These are phyloP conservation scores for Candida multigemmis DNA, from an alignment of 805 yeast genomes.

Conservation along the genomic window DNA sequence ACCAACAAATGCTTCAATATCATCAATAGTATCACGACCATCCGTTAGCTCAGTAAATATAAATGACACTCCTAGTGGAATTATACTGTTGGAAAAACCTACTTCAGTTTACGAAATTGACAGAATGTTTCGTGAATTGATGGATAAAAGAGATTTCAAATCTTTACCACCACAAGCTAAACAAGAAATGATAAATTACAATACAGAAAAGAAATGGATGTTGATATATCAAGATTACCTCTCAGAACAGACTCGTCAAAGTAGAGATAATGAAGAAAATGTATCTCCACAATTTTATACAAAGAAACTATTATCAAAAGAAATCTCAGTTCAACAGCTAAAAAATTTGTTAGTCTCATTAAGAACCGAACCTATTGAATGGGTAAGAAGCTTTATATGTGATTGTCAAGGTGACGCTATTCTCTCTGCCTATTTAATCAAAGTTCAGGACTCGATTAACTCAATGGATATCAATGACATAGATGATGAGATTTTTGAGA, in stretches of 20 bases:
- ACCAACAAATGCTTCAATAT: constrained; percentile 12
- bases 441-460: constrained; percentile 41
- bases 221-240: constrained; percentile 78
- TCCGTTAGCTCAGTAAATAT: constrained; percentile 9
- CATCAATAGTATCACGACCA: constrained; percentile 19
- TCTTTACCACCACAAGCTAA: constrained; percentile 64
- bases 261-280: constrained; percentile 17
- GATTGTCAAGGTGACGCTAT: constrained; percentile 75
- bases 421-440: constrained; percentile 46
- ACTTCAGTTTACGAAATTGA: constrained; percentile 58
- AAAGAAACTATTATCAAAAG: constrained; percentile 58
- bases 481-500: constrained; percentile 47
- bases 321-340: constrained; percentile 59
- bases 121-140: constrained; percentile 64
- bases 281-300: constrained; percentile 70
- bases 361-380: constrained; percentile 74
- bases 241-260: constrained; percentile 57
- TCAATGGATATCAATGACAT: constrained; percentile 25
- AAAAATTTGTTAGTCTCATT: constrained; percentile 85
- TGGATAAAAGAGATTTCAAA: constrained; percentile 75
- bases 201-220: constrained; percentile 83
- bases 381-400: constrained; percentile 72
- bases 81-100: constrained; percentile 74
- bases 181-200: constrained; percentile 65
- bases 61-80: constrained; percentile 8